Conservation (phyloP, 805 yeast species). For the Starmerella potacharoeniae region DNA sequence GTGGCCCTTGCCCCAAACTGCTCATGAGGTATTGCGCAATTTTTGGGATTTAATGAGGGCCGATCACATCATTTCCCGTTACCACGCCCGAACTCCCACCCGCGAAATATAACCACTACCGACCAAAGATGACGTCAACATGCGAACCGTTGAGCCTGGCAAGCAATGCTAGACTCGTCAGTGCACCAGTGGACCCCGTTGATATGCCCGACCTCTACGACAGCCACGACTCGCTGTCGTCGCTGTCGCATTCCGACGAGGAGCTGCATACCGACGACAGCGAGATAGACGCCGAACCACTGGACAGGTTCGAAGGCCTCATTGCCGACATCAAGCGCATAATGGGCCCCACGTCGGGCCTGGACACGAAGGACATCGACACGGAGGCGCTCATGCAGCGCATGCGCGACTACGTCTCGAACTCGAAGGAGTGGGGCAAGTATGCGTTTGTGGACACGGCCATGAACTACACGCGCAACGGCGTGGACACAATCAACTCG, state of each 20-base stretch:
- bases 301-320: constrained; percentile 26
- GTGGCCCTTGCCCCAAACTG: neutral
- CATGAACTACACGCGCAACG: constrained; percentile 53
- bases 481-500: constrained; percentile 59
- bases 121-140: neutral
- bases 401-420: constrained; percentile 40
- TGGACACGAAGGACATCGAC: constrained; percentile 41
- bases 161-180: neutral
- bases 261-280: neutral
- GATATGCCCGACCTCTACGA: neutral
- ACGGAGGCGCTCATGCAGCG: constrained; percentile 34
- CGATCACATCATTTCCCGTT: constrained; percentile 8
- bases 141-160: neutral
- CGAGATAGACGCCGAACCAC: neutral
- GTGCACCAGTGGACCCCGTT: neutral
- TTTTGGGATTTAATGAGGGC: neutral
- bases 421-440: constrained; percentile 44
- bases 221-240: neutral
- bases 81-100: neutral
- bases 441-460: constrained; percentile 45
- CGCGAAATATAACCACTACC: neutral
- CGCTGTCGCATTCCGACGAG: neutral
- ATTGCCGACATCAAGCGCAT: constrained; percentile 29
- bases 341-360: constrained; percentile 31
- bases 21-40: constrained; percentile 6